Base-by-base conservation (phyloP, 2,329 filamentous ascomycete species). In the Fonsecaea monophora region DNA sequence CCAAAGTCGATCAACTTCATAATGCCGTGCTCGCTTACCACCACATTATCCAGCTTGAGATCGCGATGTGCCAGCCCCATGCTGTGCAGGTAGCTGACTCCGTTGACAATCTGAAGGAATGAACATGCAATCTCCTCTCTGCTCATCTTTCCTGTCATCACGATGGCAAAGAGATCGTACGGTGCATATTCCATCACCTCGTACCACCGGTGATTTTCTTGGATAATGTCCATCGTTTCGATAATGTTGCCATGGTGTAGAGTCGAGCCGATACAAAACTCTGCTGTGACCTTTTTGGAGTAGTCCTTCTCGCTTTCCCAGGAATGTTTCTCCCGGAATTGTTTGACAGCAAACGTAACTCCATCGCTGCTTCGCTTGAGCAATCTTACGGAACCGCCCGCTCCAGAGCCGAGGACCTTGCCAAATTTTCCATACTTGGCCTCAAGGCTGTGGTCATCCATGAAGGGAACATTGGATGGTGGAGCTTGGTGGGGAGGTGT, bases 1-100 rank as follows among this genome's bases (percentile, higher is more conserved):
- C 95, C 95, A 79, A 99, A 99, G 78, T 99, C 95, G 75, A 99
- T 99, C 71, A 99, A 91, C 80, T 99, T 99, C 93, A 99, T 97
- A 74, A 99, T 98, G 1, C 95, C 95, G 75, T 91, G 88, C 75
- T 96, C 92, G 76, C 94, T 98, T 67, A 99, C 94, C 34, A 99
- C 95, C 21, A 99, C 95, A 73, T 99, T 99, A 81, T 99, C 95
- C 73, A 99, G 81, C 80, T 99, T 99, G 74, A 99, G 77, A 82
- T 99, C 95, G 53, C 95, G 89, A 80, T 99, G 95, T 10, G 95
- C 94, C 60, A 99, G 83, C 2, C 95, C 95, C 87, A 97, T 95
- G 76, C 91, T 91, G 79, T 99, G 95, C 68, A 99, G 82, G 78
- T 97, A 99, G 10, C 92, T 92, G 40, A 98, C 94, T 60, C 95